Evolutionary conservation across 2,329 filamentous ascomycete species (phyloP).

Genomic region (Venturia pyrina): DNA sequence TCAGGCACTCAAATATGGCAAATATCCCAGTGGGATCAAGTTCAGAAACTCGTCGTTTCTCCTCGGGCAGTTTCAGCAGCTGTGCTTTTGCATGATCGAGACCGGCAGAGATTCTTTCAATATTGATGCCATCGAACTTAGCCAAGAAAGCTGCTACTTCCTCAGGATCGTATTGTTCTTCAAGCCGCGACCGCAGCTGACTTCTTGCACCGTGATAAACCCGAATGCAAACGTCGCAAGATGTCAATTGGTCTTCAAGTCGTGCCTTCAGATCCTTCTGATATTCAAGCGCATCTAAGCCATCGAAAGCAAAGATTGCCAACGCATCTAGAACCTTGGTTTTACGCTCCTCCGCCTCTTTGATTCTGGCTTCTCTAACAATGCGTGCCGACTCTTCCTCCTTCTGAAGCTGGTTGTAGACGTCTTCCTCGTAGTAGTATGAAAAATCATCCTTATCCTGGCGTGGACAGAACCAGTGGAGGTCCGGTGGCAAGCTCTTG

Average conservation of each 20-base stretch:
- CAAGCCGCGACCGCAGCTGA: conserved; percentile 30
- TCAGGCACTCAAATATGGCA: conserved; percentile 79
- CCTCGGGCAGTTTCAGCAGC: conserved; percentile 34
- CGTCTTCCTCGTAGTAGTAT: conserved; percentile 37
- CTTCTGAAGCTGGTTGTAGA: conserved; percentile 23
- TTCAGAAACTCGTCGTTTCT: conserved; percentile 17
- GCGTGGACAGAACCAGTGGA: conserved; percentile 42
- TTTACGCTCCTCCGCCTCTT: conserved; percentile 30
- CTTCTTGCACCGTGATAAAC: conserved; percentile 36
- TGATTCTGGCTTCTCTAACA: conserved; percentile 24
- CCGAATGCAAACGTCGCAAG: conserved; percentile 41
- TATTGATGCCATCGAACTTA: conserved; percentile 35
- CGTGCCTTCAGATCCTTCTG: conserved; percentile 30
- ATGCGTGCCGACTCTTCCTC: conserved; percentile 16
- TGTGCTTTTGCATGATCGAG: conserved; percentile 31
- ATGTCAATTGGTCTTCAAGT: conserved; percentile 32
- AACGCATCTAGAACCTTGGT: conserved; percentile 31
- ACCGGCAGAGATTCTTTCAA: conserved; percentile 32
- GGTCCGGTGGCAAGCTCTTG: conserved; percentile 25
- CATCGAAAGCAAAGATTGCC: conserved; percentile 38
- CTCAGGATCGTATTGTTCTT: conserved; percentile 34
- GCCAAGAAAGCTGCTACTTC: conserved; percentile 35
- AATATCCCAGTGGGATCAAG: conserved; percentile 50
- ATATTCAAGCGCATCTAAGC: conserved; percentile 34
- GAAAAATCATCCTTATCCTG: conserved; percentile 22